These are phyloP conservation scores for Vachellia pachyceras DNA, from an alignment of 306 rosid genomes.

Conservation along the genomic window DNA sequence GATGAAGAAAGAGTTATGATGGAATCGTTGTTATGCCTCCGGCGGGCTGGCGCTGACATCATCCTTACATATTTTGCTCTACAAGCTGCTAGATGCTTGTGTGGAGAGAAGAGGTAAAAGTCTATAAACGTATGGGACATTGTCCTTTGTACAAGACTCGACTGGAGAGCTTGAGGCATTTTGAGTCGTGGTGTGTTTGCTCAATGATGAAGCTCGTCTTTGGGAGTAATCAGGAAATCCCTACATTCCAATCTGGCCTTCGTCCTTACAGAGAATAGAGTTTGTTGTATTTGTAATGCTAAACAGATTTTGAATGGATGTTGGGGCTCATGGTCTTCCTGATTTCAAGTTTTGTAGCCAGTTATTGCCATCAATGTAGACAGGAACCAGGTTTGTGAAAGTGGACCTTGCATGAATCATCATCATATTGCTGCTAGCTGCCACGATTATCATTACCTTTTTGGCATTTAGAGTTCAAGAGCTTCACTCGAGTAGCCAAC, in stretches of 20 bases:
- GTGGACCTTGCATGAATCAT: neutral
- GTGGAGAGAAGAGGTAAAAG: conserved; percentile 80
- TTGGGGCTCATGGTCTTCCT: neutral
- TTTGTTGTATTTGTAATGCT: neutral
- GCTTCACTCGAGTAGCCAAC: neutral
- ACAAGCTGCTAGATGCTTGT: conserved; percentile 83
- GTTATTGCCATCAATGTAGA: too few relatives aligned
- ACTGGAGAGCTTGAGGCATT: conserved; percentile 21
- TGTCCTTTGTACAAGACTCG: conserved; percentile 9
- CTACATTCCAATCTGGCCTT: conserved; percentile 5
- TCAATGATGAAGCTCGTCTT: conserved; percentile 6
- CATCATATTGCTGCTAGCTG: neutral
- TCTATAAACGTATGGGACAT: neutral
- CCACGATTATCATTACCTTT: neutral
- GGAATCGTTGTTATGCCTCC: conserved; percentile 90
- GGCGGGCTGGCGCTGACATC: conserved; percentile 94
- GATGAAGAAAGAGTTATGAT: conserved; percentile 94
- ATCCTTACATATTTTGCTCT: conserved; percentile 91
- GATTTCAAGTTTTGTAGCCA: neutral
- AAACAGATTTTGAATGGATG: conserved; percentile 2
- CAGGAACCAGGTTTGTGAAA: conserved; percentile 2
- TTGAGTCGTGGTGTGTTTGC: conserved; percentile 2
- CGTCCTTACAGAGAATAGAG: neutral
- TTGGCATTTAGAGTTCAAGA: neutral
- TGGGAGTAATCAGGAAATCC: conserved; percentile 5